A percentile compares a stretch with the other conserved stretches of the same genome.
These are phyloP conservation scores for Blumeria graminis DNA, from an alignment of 2,329 filamentous ascomycete species.

Conservation along the genomic window DNA sequence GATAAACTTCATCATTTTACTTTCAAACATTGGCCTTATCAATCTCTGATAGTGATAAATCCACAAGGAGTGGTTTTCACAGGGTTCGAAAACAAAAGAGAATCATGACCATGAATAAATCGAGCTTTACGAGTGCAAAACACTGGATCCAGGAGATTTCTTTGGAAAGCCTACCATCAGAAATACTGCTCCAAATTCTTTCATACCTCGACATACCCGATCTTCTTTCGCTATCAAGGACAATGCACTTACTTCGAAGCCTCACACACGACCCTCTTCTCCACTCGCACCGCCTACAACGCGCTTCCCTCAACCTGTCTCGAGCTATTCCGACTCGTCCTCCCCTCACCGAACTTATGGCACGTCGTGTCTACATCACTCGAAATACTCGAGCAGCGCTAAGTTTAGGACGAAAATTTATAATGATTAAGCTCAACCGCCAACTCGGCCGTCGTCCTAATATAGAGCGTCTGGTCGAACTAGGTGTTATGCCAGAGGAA, in stretches of 20 bases:
- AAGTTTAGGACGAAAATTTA: conserved; percentile 35
- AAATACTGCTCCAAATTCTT: conserved; percentile 21
- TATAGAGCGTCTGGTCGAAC: conserved; percentile 32
- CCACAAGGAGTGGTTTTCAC: too few relatives aligned
- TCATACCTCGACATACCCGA: conserved; percentile 22
- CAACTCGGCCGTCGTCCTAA: conserved; percentile 35
- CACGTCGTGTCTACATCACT: conserved; percentile 41
- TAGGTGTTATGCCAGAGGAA: conserved; percentile 39
- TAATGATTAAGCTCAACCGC: conserved; percentile 37
- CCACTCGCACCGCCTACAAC: conserved; percentile 35
- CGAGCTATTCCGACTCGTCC: conserved; percentile 33
- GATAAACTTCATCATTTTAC: too few relatives aligned
- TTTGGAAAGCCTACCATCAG: conserved; percentile 9
- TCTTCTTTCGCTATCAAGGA: conserved; percentile 19
- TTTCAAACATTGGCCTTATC: too few relatives aligned
- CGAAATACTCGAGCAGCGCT: conserved; percentile 40
- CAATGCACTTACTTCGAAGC: conserved; percentile 29
- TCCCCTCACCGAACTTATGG: conserved; percentile 34
- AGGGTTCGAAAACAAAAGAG: too few relatives aligned
- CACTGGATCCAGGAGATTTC: too few relatives aligned
- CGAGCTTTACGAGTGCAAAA: too few relatives aligned
- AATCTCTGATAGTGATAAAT: too few relatives aligned
- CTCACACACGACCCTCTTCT: conserved; percentile 41
- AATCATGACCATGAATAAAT: too few relatives aligned
- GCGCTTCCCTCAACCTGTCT: conserved; percentile 27